Evolutionary conservation across 2,329 filamentous ascomycete species (phyloP), one percentile per base, ranked within the genome.

Genomic region (Phialocephala subalpina): DNA sequence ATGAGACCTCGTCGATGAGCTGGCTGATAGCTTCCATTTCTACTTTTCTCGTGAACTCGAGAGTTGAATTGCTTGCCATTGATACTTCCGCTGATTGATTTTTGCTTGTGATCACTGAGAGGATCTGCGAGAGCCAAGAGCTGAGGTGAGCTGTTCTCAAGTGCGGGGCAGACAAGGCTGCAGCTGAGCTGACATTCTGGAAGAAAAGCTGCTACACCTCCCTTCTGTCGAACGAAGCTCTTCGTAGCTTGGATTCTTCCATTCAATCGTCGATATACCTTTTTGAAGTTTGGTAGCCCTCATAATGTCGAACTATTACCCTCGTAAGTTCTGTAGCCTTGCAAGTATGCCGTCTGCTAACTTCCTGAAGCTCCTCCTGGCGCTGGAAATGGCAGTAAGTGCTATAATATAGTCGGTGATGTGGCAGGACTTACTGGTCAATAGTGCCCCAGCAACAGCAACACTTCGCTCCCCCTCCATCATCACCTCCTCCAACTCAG

Each of bases 301-400:
- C 58, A 69, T 53, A 40, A 76, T 76, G 73, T 75, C 74, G 29
- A 67, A 68, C 36, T 76, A 75, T 56, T 77, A 77, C 72, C 76
- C 76, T 73, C 76, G 76, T 78, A 67, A 69, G 76, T 74, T 35
- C 42, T n/a, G 36, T 38, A 63, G 62, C 55, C 66, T 67, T 60
- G 53, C 47, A n/a, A 9, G 25, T 14, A 29, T 49, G 57, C 36
- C 29, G n/a, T 33, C 42, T 66, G 59, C 69, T 76, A 68, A 74
- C 57, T 52, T 62, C 49, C 25, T 60, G 22, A 47, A 77, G 75
- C 75, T 72, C 73, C 75, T 65, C 74, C 74, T 35, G 71, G 70
- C 35, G 71, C 49, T 53, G 49, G 69, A 22, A 72, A 70, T 62
- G 70, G 69, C 61, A 68, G 73, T 74, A 69, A 64, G 57, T 27